Percentiles rank a stretch among this genome's conserved stretches.
Conservation (phyloP, 2,329 filamentous ascomycete species). For the Colletotrichum scovillei region DNA sequence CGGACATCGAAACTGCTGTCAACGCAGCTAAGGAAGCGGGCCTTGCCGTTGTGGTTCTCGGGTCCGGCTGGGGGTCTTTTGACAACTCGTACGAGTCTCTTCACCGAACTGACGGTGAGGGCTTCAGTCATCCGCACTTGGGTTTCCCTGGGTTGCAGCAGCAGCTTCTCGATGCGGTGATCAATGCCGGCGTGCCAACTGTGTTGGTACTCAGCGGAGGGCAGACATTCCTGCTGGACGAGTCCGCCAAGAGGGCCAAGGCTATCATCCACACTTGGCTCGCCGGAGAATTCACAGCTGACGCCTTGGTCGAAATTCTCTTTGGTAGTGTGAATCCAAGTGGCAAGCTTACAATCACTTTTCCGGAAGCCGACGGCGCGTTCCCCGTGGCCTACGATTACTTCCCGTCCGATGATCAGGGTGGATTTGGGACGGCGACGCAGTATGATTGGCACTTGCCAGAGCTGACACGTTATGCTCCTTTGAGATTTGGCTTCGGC, state of each 20-base stretch:
- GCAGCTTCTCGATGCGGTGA: constrained; percentile 46
- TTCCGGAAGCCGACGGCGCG: constrained; percentile 57
- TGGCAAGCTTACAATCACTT: constrained; percentile 53
- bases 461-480: constrained; percentile 51
- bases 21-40: constrained; percentile 42
- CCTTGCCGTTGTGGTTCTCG: constrained; percentile 44
- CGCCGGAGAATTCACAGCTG: constrained; percentile 73
- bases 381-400: constrained; percentile 74
- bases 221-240: constrained; percentile 44
- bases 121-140: constrained; percentile 45
- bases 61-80: constrained; percentile 42
- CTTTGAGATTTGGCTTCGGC: constrained; percentile 72
- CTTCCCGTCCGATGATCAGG: constrained; percentile 69
- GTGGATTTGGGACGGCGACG: constrained; percentile 67
- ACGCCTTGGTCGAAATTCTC: constrained; percentile 70
- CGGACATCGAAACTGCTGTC: constrained; percentile 39
- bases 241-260: constrained; percentile 52
- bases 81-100: constrained; percentile 33
- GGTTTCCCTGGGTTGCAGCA: constrained; percentile 47
- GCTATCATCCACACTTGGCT: constrained; percentile 72
- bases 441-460: constrained; percentile 61
- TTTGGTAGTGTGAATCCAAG: constrained; percentile 71
- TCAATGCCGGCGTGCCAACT: constrained; percentile 45
- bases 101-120: constrained; percentile 49
- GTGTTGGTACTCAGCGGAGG: constrained; percentile 44